These are phyloP conservation scores for Rhodotorula paludigena DNA, from an alignment of 768 basidiomycete species.

Conservation along the genomic window DNA sequence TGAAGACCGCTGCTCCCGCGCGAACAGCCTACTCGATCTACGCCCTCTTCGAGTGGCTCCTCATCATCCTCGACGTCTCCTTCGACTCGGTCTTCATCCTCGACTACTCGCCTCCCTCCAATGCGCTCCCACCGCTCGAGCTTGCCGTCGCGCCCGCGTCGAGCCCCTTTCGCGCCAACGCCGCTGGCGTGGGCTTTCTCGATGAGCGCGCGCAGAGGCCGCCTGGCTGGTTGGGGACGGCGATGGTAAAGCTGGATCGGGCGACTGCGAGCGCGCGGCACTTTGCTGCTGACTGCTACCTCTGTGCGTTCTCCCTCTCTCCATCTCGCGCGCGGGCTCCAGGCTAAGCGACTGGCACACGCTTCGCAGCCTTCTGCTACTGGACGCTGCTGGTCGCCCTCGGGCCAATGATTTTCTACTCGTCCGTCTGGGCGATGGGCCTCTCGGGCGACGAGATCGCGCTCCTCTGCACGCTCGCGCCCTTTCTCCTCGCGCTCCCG, in stretches of 20 bases:
- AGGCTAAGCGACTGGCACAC: neutral
- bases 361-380: slow-evolving; percentile 2
- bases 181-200: no score
- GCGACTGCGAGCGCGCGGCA: neutral
- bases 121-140: neutral
- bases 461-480: slow-evolving; percentile 65
- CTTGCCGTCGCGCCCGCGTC: neutral
- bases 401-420: slow-evolving; percentile 37
- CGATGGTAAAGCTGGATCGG: neutral
- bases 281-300: slow-evolving; percentile 42
- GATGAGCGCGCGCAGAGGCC: neutral
- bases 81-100: slow-evolving; percentile 65
- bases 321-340: neutral
- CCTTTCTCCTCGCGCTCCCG: slow-evolving; percentile 57
- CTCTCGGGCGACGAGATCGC: slow-evolving; percentile 76
- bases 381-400: slow-evolving; percentile 31
- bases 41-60: slow-evolving; percentile 80
- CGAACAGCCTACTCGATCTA: slow-evolving; percentile 73
- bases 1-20: neutral
- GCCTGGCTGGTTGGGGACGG: neutral
- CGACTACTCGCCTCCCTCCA: slow-evolving; percentile 48
- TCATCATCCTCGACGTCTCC: slow-evolving; percentile 66
- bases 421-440: slow-evolving; percentile 72
- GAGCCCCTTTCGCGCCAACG: neutral
- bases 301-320: slow-evolving; percentile 34